Conservation (phyloP, 208 protist species). For the Naegleria lovaniensis region DNA sequence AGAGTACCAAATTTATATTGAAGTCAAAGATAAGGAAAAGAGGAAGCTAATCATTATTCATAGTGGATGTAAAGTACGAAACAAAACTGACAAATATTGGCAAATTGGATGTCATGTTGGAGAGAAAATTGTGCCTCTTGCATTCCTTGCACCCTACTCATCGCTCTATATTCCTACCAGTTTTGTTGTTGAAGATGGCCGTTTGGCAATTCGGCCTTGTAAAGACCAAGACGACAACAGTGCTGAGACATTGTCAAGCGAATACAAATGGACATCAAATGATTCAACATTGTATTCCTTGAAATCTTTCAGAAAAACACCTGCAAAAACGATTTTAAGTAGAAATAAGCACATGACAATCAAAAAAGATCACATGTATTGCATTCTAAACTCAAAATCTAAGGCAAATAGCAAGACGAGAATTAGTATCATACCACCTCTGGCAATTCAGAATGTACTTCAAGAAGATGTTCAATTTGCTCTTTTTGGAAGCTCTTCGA, state of each 20-base stretch:
- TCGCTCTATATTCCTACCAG: not conserved
- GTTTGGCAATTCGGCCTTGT: not conserved
- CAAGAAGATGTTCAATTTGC: not conserved
- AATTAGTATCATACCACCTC: not conserved
- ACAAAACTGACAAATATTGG: not conserved
- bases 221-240: not conserved
- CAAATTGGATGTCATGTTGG: not conserved
- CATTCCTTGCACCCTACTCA: not conserved
- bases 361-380: not conserved
- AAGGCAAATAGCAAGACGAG: not conserved
- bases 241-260: not conserved
- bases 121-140: not conserved
- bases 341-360: not conserved
- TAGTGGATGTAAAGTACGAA: not conserved
- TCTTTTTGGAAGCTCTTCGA: not conserved
- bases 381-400: not conserved
- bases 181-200: not conserved
- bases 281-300: not conserved
- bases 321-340: not conserved
- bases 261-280: not conserved
- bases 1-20: not conserved
- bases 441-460: slow-evolving; percentile 8
- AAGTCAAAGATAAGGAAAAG: not conserved
- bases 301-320: not conserved
- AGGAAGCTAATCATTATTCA: slow-evolving; percentile 2